Evolutionary conservation across 1,139 yeast genomes (phyloP).

Genomic region (Kazachstania sp.): DNA sequence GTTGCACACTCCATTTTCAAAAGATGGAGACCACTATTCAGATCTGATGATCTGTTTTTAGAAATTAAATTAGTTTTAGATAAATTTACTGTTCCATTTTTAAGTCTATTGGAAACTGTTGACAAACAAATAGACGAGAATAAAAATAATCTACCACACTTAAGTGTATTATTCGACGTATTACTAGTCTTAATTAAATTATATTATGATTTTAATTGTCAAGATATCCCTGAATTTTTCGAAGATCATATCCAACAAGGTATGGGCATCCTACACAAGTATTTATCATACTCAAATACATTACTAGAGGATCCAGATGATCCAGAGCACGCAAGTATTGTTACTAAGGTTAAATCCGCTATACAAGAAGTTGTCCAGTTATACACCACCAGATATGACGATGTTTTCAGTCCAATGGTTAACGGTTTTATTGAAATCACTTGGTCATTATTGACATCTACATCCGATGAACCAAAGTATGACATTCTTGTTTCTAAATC

Average conservation of each 20-base stretch:
- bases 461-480: slow-evolving; percentile 65
- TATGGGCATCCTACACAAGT: slow-evolving; percentile 76
- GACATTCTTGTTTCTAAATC: slow-evolving; percentile 81
- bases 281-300: slow-evolving; percentile 52
- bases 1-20: slow-evolving; percentile 95
- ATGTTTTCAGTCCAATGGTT: slow-evolving; percentile 71
- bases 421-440: slow-evolving; percentile 72
- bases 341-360: slow-evolving; percentile 70
- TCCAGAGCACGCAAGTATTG: slow-evolving; percentile 64
- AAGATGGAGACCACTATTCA: slow-evolving; percentile 91
- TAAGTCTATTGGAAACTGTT: slow-evolving; percentile 54
- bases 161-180: slow-evolving; percentile 57
- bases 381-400: slow-evolving; percentile 86
- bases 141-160: slow-evolving; percentile 38
- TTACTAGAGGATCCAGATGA: slow-evolving; percentile 46
- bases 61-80: slow-evolving; percentile 85
- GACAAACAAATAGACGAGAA: slow-evolving; percentile 55
- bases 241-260: slow-evolving; percentile 79
- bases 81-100: slow-evolving; percentile 76
- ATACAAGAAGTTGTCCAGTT: slow-evolving; percentile 79
- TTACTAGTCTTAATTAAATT: slow-evolving; percentile 65
- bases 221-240: slow-evolving; percentile 95
- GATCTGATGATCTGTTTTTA: slow-evolving; percentile 79
- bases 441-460: slow-evolving; percentile 66
- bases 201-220: slow-evolving; percentile 90